Percentiles rank a stretch among this genome's conserved stretches.
phyloP scores from a whole-genome alignment of 768 basidiomycete species.

The Galerina sulciceps region DNA sequence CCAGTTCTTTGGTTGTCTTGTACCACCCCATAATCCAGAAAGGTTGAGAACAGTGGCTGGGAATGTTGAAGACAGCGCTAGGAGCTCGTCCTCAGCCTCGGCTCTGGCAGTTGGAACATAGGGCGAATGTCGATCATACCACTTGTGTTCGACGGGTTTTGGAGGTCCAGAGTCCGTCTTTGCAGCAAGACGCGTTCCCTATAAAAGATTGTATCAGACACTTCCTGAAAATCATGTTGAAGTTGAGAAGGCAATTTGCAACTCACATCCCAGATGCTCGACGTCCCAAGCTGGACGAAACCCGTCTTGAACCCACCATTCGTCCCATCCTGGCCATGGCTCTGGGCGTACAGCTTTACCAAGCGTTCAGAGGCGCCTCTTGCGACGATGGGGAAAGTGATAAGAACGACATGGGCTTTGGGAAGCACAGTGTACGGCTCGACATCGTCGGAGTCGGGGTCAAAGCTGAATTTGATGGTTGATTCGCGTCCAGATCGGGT shows the following conservation, averaged over 20 bases:
- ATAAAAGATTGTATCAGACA: neutral
- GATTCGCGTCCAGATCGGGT: constrained; percentile 52
- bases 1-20: constrained; percentile 53
- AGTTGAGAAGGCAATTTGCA: neutral
- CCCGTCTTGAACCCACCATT: constrained; percentile 21
- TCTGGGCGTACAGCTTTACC: constrained; percentile 47
- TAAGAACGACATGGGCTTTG: constrained; percentile 55
- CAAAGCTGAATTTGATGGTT: constrained; percentile 61
- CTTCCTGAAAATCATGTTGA: neutral
- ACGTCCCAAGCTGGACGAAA: constrained; percentile 68
- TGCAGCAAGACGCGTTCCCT: constrained; percentile 17
- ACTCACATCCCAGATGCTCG: constrained; percentile 66
- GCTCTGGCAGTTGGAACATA: constrained; percentile 48
- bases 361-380: constrained; percentile 51
- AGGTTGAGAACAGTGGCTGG: constrained; percentile 64
- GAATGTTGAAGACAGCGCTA: constrained; percentile 41
- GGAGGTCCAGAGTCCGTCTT: constrained; percentile 2
- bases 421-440: constrained; percentile 52
- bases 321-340: constrained; percentile 4
- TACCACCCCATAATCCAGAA: constrained; percentile 65
- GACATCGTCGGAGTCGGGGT: constrained; percentile 49
- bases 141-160: constrained; percentile 25
- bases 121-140: constrained; percentile 59
- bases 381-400: constrained; percentile 58
- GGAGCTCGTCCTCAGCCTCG: constrained; percentile 57